A percentile compares a stretch with the other conserved stretches of the same genome.
phyloP scores from a whole-genome alignment of 2,329 filamentous ascomycete genomes.

The Ophiocordyceps camponoti-floridani region DNA sequence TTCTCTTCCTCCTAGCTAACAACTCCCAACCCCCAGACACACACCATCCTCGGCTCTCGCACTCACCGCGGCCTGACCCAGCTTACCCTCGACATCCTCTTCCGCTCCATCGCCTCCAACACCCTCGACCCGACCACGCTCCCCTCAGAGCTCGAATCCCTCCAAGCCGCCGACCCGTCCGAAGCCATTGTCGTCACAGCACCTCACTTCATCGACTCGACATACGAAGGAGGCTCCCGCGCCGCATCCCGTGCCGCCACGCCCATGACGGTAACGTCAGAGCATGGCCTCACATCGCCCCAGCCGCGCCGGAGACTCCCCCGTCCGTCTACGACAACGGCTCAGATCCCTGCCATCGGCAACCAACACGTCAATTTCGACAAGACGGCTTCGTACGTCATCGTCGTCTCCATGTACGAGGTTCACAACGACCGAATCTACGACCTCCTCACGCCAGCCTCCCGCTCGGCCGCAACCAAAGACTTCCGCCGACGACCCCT shows the following conservation, averaged over 20 bases:
- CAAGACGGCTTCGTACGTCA: slow-evolving; percentile 59
- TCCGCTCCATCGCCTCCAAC: slow-evolving; percentile 58
- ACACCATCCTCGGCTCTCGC: slow-evolving; percentile 84
- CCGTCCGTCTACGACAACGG: slow-evolving; percentile 51
- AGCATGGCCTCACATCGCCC: slow-evolving; percentile 28
- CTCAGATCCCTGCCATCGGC: slow-evolving; percentile 58
- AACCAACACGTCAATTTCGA: slow-evolving; percentile 42
- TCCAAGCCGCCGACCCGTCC: slow-evolving; percentile 60
- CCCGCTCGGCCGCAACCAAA: slow-evolving; percentile 43
- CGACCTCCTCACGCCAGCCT: slow-evolving; percentile 59
- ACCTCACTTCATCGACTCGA: slow-evolving; percentile 57
- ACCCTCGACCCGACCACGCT: slow-evolving; percentile 45
- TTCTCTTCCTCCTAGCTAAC: neutral
- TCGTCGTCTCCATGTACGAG: slow-evolving; percentile 95
- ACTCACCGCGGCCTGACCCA: slow-evolving; percentile 80
- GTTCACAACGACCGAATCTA: slow-evolving; percentile 98
- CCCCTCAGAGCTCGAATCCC: slow-evolving; percentile 49
- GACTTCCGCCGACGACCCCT: slow-evolving; percentile 61
- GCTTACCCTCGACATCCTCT: slow-evolving; percentile 77
- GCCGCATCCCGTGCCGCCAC: slow-evolving; percentile 48
- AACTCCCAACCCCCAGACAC: slow-evolving; percentile 40
- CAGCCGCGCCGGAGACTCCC: slow-evolving; percentile 46
- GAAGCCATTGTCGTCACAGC: slow-evolving; percentile 65
- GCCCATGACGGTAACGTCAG: slow-evolving; percentile 43
- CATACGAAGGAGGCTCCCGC: slow-evolving; percentile 41